Base-by-base conservation (phyloP, 768 basidiomycete genomes). In the Lactarius evosmus region DNA sequence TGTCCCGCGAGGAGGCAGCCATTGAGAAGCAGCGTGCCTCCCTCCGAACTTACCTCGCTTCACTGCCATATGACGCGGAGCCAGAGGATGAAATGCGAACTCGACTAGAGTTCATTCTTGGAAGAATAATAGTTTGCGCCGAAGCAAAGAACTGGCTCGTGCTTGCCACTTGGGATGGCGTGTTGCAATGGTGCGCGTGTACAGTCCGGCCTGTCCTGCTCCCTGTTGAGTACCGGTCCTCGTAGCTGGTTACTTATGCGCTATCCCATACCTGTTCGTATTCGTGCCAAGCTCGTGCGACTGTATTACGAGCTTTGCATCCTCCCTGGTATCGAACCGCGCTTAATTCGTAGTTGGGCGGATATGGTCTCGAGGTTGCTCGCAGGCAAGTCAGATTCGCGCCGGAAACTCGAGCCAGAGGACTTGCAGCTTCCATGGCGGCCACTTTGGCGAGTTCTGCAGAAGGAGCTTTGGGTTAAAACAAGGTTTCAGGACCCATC, bases 271-370 rank as follows among this genome's bases (percentile, higher is more conserved):
- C 74, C 82, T 50, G 89, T 83, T 62, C 69, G 84, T 34, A 85
- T 83, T 52, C 87, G 91, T 19, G 85, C 86, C 25, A 86, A 84
- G 72, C 83, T 93, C 58, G 88, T 86, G 16, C 80, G 79, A 40
- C 75, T 93, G 54, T 92, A 92, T 74, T 93, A 89, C 70, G 88
- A 93, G 70, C 75, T 93, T n/a, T 85, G 83, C 72, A 75, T 91
- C 36, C 72, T 90, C 8, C 91, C 91, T 51, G 90, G 90, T 55
- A 77, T 92, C 58, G 90, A 93, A 58, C 80, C 85, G 11, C 84
- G 87, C 49, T 78, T 87, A 67, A 78, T 85, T 63, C 84, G 88
- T 55, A 84, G 79, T 72, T 93, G 90, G 89, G 84, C 87, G 16
- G 88, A 89, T 69, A 89, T 89, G 83, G 79, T 92, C 67, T 81